A percentile compares a stretch with the other conserved stretches of the same genome.
Conservation (phyloP, 192 early-diverging fungal genomes). For the Geranomyces michiganensis region DNA sequence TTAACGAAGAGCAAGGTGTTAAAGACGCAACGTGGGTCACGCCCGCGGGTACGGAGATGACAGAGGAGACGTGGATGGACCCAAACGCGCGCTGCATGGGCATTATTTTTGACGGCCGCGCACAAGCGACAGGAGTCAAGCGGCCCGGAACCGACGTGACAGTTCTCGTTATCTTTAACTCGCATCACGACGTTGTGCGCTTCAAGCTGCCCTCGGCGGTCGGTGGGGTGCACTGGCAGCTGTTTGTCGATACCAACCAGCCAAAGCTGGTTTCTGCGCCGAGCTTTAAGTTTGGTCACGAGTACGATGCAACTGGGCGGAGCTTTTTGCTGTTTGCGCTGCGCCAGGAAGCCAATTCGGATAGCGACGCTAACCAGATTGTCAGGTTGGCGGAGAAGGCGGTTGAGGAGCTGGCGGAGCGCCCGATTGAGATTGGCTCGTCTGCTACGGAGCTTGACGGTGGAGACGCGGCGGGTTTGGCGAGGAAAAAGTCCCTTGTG, state of each 20-base stretch:
- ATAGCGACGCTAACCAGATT: conserved; percentile 15
- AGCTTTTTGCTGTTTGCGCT: conserved; percentile 24
- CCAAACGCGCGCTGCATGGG: conserved; percentile 31
- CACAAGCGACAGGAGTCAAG: conserved; percentile 32
- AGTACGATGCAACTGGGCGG: conserved; percentile 28
- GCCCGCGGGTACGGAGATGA: conserved; percentile 28
- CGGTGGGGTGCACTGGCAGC: conserved; percentile 29
- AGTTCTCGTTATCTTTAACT: conserved; percentile 23
- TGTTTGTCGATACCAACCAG: conserved; percentile 36
- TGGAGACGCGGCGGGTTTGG: neutral
- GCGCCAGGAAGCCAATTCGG: conserved; percentile 16
- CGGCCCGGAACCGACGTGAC: conserved; percentile 28
- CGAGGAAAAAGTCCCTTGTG: conserved; percentile 12
- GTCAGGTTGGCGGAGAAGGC: conserved; percentile 29
- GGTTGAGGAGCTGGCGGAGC: conserved; percentile 31
- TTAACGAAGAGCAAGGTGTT: conserved; percentile 26
- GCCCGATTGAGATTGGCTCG: conserved; percentile 21
- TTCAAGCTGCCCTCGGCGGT: conserved; percentile 30
- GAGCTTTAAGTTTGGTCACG: conserved; percentile 24
- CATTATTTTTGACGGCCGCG: conserved; percentile 34
- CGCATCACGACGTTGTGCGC: conserved; percentile 28
- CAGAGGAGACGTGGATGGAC: conserved; percentile 28
- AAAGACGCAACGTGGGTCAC: conserved; percentile 34
- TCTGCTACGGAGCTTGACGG: neutral
- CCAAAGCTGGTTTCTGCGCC: conserved; percentile 10